Evolutionary conservation across 148 eudicot species (phyloP).

Genomic region (Chenopodium berlandieri): DNA sequence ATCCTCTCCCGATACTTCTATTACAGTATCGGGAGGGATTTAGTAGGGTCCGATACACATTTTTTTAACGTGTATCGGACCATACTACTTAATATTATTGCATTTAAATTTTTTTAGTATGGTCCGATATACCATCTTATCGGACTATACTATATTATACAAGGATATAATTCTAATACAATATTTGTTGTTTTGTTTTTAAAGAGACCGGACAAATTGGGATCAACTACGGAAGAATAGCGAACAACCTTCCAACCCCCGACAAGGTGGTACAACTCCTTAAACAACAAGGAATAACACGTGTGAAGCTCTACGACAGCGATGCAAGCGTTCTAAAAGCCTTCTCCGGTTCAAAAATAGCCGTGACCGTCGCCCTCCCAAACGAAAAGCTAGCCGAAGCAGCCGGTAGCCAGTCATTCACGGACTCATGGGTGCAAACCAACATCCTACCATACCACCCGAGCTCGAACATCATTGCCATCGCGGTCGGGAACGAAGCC

Average conservation of each 20-base stretch:
- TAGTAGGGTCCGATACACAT: neutral
- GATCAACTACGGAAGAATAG: slow-evolving; percentile 81
- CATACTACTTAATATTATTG: neutral
- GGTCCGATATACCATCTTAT: too few species aligned
- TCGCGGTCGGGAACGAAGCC: slow-evolving; percentile 92
- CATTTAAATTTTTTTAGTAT: too few species aligned
- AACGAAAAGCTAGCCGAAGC: slow-evolving; percentile 74
- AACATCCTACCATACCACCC: slow-evolving; percentile 50
- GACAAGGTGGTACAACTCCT: slow-evolving; percentile 69
- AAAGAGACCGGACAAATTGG: slow-evolving; percentile 53
- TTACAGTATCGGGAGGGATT: neutral
- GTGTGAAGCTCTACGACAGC: slow-evolving; percentile 63
- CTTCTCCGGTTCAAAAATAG: slow-evolving; percentile 36
- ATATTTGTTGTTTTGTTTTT: neutral
- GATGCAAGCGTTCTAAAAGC: slow-evolving; percentile 45
- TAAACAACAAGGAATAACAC: slow-evolving; percentile 50
- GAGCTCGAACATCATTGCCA: slow-evolving; percentile 40
- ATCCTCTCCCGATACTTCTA: neutral
- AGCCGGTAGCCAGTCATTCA: slow-evolving; percentile 52
- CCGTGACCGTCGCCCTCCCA: slow-evolving; percentile 55
- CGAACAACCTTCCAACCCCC: slow-evolving; percentile 69
- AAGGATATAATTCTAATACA: neutral
- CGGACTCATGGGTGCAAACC: slow-evolving; percentile 66
- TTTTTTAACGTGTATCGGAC: neutral
- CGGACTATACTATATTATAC: too few species aligned